Evolutionary conservation across 768 basidiomycete genomes (phyloP), one percentile per base, ranked within the genome.

Genomic region (Agrocybe pediades): DNA sequence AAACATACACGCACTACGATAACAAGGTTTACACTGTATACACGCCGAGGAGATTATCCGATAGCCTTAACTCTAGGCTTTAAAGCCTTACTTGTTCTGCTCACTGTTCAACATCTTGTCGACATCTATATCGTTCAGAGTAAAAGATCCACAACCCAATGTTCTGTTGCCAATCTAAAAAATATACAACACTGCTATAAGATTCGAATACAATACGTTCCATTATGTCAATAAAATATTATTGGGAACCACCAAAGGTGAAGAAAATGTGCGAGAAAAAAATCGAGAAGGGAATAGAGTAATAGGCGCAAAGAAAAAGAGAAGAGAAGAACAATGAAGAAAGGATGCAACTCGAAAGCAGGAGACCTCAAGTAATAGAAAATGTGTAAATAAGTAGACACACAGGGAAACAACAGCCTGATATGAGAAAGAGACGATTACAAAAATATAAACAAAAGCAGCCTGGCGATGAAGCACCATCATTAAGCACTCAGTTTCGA

Each of bases 401-500:
- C 16, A 44, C n/a, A n/a, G 7, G 42, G 15, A 19, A 25, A 7
- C 42, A 36, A 15, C 13, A n/a, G 4, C 25, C 16, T 20, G n/a
- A 41, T 15, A 47, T 30, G 21, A 23, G 4, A 30, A 24, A 42
- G 9, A 53, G 44, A 21, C 26, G 41, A 44, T 21, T 33, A 9
- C 46, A 33, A 39, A 42, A 49, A 45, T 39, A 27, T 27, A 42
- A 45, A 33, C 16, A 17, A n/a, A n/a, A n/a, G n/a, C n/a, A n/a
- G n/a, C n/a, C 17, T 27, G 44, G 47, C 62, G 33, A 76, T 53
- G 66, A 71, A 13, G 74, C 73, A 57, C 75, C 75, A 27, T 73
- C 67, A 57, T 74, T 71, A 59, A 17, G 78, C 64, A 54, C 70
- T 71, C 68, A 80, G 71, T 55, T 78, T 80, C 15, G 76, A 69